These are phyloP conservation scores for Eimeria necatrix DNA, from an alignment of 169 alveolate species.

Conservation along the genomic window DNA sequence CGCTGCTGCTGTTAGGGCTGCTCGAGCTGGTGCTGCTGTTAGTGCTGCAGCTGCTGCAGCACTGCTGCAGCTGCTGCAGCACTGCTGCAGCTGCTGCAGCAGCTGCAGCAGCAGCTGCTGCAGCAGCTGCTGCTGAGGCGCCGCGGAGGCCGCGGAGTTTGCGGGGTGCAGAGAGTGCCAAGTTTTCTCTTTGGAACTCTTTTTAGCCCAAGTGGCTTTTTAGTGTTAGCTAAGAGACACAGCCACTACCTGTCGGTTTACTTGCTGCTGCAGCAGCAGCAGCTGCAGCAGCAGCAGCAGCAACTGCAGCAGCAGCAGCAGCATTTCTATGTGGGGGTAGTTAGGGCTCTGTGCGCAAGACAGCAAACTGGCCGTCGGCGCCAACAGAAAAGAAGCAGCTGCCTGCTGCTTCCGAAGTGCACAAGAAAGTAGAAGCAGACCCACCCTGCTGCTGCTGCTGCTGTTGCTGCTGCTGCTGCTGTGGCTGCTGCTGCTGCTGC, in stretches of 20 bases:
- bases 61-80: too few relatives aligned
- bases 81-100: not conserved
- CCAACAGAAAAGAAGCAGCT: not conserved
- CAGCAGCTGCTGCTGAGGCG: too few relatives aligned
- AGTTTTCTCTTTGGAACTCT: too few relatives aligned
- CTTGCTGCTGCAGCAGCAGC: not conserved
- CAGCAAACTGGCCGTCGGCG: not conserved
- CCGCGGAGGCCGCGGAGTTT: too few relatives aligned
- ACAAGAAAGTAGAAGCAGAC: not conserved
- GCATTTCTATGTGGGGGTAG: too few relatives aligned
- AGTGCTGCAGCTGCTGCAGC: too few relatives aligned
- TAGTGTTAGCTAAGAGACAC: too few relatives aligned
- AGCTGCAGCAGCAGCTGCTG: not conserved
- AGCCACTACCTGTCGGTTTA: too few relatives aligned
- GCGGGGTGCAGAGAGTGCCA: too few relatives aligned
- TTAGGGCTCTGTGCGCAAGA: not conserved
- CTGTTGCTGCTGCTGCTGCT: not conserved
- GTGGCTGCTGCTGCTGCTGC: not conserved
- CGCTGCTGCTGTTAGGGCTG: too few relatives aligned
- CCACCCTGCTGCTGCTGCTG: not conserved
- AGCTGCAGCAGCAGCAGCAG: not conserved
- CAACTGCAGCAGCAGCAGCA: not conserved
- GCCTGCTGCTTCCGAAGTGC: slow-evolving; percentile 2
- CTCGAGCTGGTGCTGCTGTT: too few relatives aligned
- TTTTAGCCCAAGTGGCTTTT: too few relatives aligned